These are phyloP conservation scores for Suillus placidus DNA, from an alignment of 768 basidiomycete genomes.

Conservation along the genomic window DNA sequence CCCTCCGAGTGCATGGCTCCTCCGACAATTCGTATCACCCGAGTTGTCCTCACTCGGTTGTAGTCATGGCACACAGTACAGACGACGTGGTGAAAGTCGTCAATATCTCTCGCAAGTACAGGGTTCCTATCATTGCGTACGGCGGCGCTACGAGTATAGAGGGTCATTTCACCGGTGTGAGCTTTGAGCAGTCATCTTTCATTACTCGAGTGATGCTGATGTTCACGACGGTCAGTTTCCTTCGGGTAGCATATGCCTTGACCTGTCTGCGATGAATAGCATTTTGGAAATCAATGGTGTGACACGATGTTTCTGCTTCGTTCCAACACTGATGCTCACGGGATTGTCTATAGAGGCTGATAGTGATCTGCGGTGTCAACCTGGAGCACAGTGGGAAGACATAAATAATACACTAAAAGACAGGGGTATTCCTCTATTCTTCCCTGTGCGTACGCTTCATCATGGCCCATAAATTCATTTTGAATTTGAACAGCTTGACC, in stretches of 20 bases:
- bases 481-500: conserved; percentile 54
- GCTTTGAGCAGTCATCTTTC: conserved; percentile 18
- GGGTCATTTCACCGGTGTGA: conserved; percentile 80
- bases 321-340: conserved; percentile 10
- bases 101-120: conserved; percentile 71
- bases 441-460: conserved; percentile 60
- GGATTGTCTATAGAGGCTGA: conserved; percentile 55
- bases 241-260: conserved; percentile 68
- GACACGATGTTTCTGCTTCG: conserved; percentile 7
- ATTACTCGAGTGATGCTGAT: background rate
- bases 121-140: conserved; percentile 78
- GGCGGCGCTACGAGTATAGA: conserved; percentile 88
- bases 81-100: conserved; percentile 84
- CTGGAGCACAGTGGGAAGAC: conserved; percentile 79
- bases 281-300: conserved; percentile 60
- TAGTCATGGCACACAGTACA: conserved; percentile 65
- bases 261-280: conserved; percentile 67
- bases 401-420: conserved; percentile 71
- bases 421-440: conserved; percentile 78
- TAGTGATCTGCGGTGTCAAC: conserved; percentile 74
- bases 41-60: conserved; percentile 55
- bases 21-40: conserved; percentile 74
- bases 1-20: conserved; percentile 59
- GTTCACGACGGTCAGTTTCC: conserved; percentile 30
- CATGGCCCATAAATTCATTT: background rate